Conservation (phyloP, 306 rosid genomes). For the Alnus rubra region DNA sequence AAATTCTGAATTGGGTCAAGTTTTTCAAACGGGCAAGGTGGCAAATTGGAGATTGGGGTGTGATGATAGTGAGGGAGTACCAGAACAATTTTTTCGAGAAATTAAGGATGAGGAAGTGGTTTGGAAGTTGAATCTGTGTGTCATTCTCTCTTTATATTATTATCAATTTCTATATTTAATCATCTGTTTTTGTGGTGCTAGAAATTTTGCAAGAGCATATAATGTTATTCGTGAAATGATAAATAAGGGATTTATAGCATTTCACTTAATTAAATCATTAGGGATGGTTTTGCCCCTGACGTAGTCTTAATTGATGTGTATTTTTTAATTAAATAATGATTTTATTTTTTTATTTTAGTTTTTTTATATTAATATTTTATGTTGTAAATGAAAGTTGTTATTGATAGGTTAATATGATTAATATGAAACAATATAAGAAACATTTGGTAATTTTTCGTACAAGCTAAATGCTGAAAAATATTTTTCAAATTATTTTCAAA, state of each 20-base stretch:
- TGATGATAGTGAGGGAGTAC: constrained; percentile 40
- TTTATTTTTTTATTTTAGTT: no score
- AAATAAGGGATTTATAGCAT: constrained; percentile 33
- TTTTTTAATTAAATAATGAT: no score
- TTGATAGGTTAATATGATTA: no score
- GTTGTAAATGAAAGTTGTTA: no score
- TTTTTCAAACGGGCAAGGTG: constrained; percentile 75
- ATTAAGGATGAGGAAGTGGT: constrained; percentile 56
- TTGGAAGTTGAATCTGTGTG: constrained; percentile 38
- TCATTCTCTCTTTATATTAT: no score
- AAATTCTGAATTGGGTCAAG: constrained; percentile 48
- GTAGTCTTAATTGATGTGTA: constrained; percentile 39
- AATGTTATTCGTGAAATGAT: constrained; percentile 72
- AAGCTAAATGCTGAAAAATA: no score
- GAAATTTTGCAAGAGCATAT: constrained; percentile 71
- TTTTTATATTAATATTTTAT: no score
- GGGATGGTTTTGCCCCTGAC: constrained; percentile 70
- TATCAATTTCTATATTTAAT: no score
- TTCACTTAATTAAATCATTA: constrained; percentile 73
- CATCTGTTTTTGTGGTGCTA: constrained; percentile 41
- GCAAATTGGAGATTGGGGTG: constrained; percentile 63
- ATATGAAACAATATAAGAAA: no score
- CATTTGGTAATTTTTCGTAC: no score
- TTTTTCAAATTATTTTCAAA: no score
- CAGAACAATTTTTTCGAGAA: constrained; percentile 42